Evolutionary conservation across 164 flowering plant genomes (phyloP).

Genomic region (Annona cherimola): DNA sequence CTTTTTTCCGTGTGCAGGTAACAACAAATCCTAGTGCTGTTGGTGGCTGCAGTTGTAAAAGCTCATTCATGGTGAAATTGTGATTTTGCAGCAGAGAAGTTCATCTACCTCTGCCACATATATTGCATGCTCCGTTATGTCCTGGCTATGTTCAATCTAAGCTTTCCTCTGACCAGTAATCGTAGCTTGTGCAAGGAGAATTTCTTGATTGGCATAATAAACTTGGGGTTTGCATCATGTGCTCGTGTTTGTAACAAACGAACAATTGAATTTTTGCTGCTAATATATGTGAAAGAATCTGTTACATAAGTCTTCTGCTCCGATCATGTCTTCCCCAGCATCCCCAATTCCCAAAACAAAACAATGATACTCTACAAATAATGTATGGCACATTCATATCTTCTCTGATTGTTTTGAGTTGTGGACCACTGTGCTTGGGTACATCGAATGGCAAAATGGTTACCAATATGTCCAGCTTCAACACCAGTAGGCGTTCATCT

Average conservation of each 20-base stretch:
- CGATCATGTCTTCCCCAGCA: too few relatives aligned
- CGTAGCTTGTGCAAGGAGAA: background rate
- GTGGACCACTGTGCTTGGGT: background rate
- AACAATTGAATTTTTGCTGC: background rate
- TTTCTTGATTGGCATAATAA: slow-evolving; percentile 2
- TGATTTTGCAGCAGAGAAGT: background rate
- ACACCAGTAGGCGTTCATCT: too few relatives aligned
- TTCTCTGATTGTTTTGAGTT: background rate
- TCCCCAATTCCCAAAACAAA: background rate
- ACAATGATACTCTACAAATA: background rate
- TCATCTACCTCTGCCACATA: background rate
- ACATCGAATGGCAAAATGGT: background rate
- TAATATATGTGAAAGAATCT: background rate
- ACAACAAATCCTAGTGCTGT: slow-evolving; percentile 70
- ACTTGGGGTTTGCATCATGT: background rate
- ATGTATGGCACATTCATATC: background rate
- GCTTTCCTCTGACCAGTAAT: background rate
- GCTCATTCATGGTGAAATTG: slow-evolving; percentile 80
- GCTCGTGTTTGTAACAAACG: background rate
- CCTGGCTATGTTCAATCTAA: background rate
- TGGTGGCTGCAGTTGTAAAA: slow-evolving; percentile 90
- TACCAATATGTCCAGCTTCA: too few relatives aligned
- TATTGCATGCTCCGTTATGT: background rate
- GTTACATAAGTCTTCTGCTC: background rate
- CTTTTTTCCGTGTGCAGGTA: slow-evolving; percentile 35